phyloP scores from a whole-genome alignment of 2,329 filamentous ascomycete species.

The Coleophoma crateriformis region DNA sequence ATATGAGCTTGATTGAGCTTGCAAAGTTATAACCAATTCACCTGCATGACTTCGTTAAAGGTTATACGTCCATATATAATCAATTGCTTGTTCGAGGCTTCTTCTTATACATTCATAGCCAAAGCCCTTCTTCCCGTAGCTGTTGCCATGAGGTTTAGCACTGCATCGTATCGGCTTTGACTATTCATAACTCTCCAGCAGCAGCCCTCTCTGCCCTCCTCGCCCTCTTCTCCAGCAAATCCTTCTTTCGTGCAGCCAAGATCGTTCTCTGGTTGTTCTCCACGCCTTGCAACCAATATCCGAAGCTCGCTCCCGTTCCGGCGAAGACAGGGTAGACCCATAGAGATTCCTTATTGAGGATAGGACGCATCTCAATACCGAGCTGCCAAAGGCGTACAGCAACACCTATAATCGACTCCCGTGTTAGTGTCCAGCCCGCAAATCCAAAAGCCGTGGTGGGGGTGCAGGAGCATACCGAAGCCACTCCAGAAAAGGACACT shows the following conservation, averaged over 20 bases:
- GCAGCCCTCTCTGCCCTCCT: slow-evolving; percentile 65
- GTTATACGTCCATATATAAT: no score
- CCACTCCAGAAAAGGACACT: slow-evolving; percentile 78
- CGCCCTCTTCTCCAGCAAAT: slow-evolving; percentile 83
- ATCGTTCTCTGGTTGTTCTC: slow-evolving; percentile 76
- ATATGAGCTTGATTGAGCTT: no score
- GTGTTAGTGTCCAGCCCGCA: slow-evolving; percentile 13
- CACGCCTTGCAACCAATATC: slow-evolving; percentile 93
- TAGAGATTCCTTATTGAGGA: slow-evolving; percentile 78
- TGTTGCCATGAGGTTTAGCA: no score
- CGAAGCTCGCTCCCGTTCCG: slow-evolving; percentile 81
- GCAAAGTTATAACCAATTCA: no score
- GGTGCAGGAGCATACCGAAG: slow-evolving; percentile 66
- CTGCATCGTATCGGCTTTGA: background rate
- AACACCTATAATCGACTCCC: slow-evolving; percentile 56
- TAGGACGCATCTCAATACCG: slow-evolving; percentile 95
- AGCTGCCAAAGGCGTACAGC: slow-evolving; percentile 94
- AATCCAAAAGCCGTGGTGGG: background rate
- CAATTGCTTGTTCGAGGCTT: no score
- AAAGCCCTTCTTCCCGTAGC: no score
- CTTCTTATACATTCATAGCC: no score
- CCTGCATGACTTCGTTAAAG: no score
- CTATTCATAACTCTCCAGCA: slow-evolving; percentile 14
- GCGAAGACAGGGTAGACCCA: slow-evolving; percentile 93
- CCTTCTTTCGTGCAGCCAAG: slow-evolving; percentile 71